These are phyloP conservation scores for Chernovozyma sophiae-reginae DNA, from an alignment of 1,139 yeast species.

Conservation along the genomic window DNA sequence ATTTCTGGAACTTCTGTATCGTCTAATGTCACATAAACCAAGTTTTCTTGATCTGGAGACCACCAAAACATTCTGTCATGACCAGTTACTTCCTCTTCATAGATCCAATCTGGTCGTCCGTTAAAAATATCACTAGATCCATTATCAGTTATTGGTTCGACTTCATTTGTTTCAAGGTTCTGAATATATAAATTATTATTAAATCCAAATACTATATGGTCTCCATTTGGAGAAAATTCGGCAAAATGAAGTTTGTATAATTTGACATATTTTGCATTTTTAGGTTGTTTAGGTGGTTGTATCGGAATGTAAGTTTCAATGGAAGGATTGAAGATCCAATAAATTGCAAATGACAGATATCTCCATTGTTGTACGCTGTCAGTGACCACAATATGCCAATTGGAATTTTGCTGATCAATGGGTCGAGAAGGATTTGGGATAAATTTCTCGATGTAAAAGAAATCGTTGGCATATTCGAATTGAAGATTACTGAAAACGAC, in stretches of 20 bases:
- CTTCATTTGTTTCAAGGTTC: constrained; percentile 20
- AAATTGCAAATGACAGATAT: constrained; percentile 36
- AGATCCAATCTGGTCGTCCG: constrained; percentile 70
- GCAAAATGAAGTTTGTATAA: constrained; percentile 38
- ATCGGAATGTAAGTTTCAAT: constrained; percentile 21
- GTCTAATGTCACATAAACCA: constrained; percentile 65
- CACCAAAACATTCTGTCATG: constrained; percentile 79
- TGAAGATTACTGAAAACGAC: constrained; percentile 20
- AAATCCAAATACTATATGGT: constrained; percentile 29
- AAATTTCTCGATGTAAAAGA: constrained; percentile 27
- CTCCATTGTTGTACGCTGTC: constrained; percentile 36
- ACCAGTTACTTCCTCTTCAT: constrained; percentile 82
- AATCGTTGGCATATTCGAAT: constrained; percentile 31
- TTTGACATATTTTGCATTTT: background rate
- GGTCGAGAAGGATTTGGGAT: constrained; percentile 32
- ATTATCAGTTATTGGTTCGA: constrained; percentile 54
- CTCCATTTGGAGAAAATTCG: constrained; percentile 38
- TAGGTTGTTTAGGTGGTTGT: constrained; percentile 15
- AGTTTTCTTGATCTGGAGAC: constrained; percentile 65
- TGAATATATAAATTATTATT: constrained; percentile 42
- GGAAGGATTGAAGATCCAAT: constrained; percentile 31
- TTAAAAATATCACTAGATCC: constrained; percentile 69
- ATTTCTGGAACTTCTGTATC: constrained; percentile 68
- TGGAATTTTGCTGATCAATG: constrained; percentile 19
- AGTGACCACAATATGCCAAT: constrained; percentile 32